Base-by-base conservation (phyloP, 192 early-diverging fungal species). In the Chytriomyces sp. region DNA sequence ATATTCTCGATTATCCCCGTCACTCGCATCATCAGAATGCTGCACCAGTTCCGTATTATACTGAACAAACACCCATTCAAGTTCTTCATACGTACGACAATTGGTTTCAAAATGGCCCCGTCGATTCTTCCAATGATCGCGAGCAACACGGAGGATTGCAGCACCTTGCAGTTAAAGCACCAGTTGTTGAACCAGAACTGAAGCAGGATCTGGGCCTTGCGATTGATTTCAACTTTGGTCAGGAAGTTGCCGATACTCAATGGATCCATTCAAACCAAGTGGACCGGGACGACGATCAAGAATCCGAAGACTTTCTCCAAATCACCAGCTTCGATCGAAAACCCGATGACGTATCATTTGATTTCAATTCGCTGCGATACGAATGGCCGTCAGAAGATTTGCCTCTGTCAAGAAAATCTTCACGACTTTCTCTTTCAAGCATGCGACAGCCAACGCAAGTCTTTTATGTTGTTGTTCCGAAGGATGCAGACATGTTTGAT, bases 381-480 rank as follows among this genome's bases (percentile, higher is more conserved):
- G 62, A 75, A 8, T 75, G 73, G 73, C 45, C 44, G 28, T 28
- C 57, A 9, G 73, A 75, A 53, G 61, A 63, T 20, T 28, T 45
- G 5, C 73, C 63, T 6, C 11, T 75, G 45, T 23, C 43, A 6
- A 46, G 60, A 26, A 18, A 57, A 46, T n/a, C 60, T 8, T 69
- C 45, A 1, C 71, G 53, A 2, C 28, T 60, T 13, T 10, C 59
- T 13, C 20, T 62, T 43, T 44, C 60, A 24, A 73, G 71, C 45
- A 16, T 45, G 6, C 44, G 8, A 43, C 28, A 16, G 8, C 48
- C 45, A 2, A 45, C 7, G 0, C 1, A 35, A 11, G 63, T 65
- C 13, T 64, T 75, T 53, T 75, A 75, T 43, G 73, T 75, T 7
- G 73, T 75, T 75, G 63, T 75, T 16, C 73, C 73, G 4, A 75